These are phyloP conservation scores for Brassica balearica DNA, from an alignment of 441 rosid species.

Conservation along the genomic window DNA sequence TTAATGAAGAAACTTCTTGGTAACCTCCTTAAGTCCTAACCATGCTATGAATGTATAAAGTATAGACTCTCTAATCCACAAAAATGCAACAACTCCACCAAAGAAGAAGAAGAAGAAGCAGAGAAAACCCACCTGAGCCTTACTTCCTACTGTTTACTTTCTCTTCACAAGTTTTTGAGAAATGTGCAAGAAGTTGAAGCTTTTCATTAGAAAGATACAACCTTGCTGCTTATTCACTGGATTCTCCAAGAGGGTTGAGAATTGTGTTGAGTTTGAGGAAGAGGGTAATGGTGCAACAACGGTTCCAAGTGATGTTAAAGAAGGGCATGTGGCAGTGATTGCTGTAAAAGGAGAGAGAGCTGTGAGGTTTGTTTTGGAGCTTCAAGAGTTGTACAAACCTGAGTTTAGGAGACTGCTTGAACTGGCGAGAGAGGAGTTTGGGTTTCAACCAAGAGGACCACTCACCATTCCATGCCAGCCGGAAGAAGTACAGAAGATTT, in stretches of 20 bases:
- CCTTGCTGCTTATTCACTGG: constrained; percentile 23
- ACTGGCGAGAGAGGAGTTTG: constrained; percentile 67
- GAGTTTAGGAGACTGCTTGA: constrained; percentile 59
- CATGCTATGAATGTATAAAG: constrained; percentile 28
- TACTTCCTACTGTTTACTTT: constrained; percentile 20
- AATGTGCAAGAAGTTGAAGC: constrained; percentile 41
- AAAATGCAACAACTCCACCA: constrained; percentile 9
- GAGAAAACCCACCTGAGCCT: not conserved
- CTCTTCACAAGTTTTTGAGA: constrained; percentile 21
- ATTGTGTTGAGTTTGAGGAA: constrained; percentile 34
- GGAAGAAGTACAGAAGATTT: constrained; percentile 62
- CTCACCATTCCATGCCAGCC: constrained; percentile 73
- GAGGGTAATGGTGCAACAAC: constrained; percentile 31
- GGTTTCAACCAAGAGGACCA: constrained; percentile 64
- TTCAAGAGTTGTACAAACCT: constrained; percentile 54
- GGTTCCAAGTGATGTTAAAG: constrained; percentile 46
- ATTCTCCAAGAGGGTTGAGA: constrained; percentile 34
- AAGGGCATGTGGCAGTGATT: constrained; percentile 56
- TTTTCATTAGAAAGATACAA: constrained; percentile 33
- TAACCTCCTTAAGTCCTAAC: constrained; percentile 20
- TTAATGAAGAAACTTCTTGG: constrained; percentile 20
- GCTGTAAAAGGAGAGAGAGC: constrained; percentile 49
- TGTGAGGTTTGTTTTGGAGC: constrained; percentile 62
- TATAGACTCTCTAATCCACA: constrained; percentile 11
- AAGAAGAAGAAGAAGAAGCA: constrained; percentile 21